Evolutionary conservation across 108 stramenopile genomes (phyloP).

Genomic region (Stephanodiscus triporus): DNA sequence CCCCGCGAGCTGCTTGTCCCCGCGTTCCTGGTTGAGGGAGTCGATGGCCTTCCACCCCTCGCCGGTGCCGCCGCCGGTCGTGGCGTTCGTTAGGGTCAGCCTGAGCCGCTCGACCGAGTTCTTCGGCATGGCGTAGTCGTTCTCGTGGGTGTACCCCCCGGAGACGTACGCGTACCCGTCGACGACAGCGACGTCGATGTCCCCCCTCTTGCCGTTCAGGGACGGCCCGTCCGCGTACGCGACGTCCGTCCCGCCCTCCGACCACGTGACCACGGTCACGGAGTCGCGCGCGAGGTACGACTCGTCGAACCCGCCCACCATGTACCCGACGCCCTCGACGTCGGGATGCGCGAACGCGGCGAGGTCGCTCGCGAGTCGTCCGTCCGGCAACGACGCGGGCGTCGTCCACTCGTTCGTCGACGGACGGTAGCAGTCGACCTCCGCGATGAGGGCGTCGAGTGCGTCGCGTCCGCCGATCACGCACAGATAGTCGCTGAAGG

Average conservation of each 20-base stretch:
- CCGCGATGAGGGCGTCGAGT: constrained; percentile 47
- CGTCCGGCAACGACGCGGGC: constrained; percentile 38
- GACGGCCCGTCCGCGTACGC: not conserved
- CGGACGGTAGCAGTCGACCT: constrained; percentile 70
- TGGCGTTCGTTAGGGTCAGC: constrained; percentile 6
- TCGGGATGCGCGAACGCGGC: constrained; percentile 33
- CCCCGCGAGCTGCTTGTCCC: constrained; percentile 62
- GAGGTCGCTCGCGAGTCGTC: constrained; percentile 49
- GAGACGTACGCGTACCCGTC: constrained; percentile 46
- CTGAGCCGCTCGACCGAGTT: constrained; percentile 53
- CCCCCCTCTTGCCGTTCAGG: not conserved
- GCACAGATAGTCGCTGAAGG: constrained; percentile 38
- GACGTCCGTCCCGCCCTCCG: not conserved
- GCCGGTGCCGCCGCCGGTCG: too few relatives aligned
- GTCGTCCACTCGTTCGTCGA: constrained; percentile 57
- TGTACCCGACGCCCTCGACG: constrained; percentile 35
- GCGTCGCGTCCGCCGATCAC: constrained; percentile 59
- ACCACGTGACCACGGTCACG: constrained; percentile 29
- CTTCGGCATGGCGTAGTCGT: constrained; percentile 55
- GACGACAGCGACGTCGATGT: constrained; percentile 13
- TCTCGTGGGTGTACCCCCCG: constrained; percentile 66
- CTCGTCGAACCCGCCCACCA: constrained; percentile 67
- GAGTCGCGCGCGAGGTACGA: constrained; percentile 44
- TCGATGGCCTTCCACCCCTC: constrained; percentile 27
- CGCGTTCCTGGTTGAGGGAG: constrained; percentile 49